Evolutionary conservation across 2,329 filamentous ascomycete genomes (phyloP).

Genomic region (Nigrospora osmanthi): DNA sequence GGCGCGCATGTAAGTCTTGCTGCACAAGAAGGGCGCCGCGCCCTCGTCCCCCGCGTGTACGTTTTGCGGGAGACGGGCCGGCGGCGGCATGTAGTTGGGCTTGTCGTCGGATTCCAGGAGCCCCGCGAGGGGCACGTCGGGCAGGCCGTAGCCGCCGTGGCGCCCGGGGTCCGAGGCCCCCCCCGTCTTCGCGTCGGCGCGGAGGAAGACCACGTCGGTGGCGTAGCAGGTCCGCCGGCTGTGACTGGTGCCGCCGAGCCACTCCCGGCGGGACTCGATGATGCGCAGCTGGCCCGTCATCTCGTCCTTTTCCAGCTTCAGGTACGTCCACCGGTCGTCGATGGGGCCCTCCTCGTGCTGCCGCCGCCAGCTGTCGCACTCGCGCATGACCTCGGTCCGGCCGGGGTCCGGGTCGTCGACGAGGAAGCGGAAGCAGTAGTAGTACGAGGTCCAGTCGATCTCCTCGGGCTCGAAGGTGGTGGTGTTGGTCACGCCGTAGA

Average conservation of each 20-base stretch:
- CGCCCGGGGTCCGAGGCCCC: neutral
- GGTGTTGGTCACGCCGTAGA: slow-evolving; percentile 65
- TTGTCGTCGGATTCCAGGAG: slow-evolving; percentile 16
- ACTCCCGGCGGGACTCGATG: slow-evolving; percentile 63
- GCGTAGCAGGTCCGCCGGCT: slow-evolving; percentile 61
- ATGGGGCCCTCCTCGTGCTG: slow-evolving; percentile 63
- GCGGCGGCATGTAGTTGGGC: slow-evolving; percentile 26
- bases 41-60: slow-evolving; percentile 43
- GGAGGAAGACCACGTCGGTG: slow-evolving; percentile 38
- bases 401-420: slow-evolving; percentile 35
- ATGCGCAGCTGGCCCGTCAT: slow-evolving; percentile 49
- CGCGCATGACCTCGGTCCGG: slow-evolving; percentile 32
- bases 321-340: slow-evolving; percentile 65
- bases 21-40: slow-evolving; percentile 37
- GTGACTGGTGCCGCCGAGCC: slow-evolving; percentile 43
- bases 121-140: neutral
- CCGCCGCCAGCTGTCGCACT: slow-evolving; percentile 52
- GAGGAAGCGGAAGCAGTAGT: slow-evolving; percentile 57
- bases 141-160: neutral
- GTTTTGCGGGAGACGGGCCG: slow-evolving; percentile 23
- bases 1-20: slow-evolving; percentile 43
- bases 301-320: slow-evolving; percentile 56
- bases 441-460: slow-evolving; percentile 61
- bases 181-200: neutral
- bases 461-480: slow-evolving; percentile 54